Percentiles rank a stretch among this genome's conserved stretches.
phyloP scores from a whole-genome alignment of 805 yeast genomes.

The Lipomyces oligophaga region DNA sequence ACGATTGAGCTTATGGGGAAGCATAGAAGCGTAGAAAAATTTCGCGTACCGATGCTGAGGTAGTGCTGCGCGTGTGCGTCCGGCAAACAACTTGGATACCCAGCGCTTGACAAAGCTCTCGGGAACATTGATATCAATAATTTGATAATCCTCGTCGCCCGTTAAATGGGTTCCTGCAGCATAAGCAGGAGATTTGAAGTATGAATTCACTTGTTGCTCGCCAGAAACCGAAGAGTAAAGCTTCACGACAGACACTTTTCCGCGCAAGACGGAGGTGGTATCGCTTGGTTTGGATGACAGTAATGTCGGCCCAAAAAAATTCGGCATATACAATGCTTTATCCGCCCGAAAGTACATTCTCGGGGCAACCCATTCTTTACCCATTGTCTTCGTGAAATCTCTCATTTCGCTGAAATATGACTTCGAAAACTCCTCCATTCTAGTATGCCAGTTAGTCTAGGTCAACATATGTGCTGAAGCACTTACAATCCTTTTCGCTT shows the following conservation, averaged over 20 bases:
- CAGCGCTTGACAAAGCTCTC: conserved; percentile 68
- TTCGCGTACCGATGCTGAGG: conserved; percentile 51
- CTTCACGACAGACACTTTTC: conserved; percentile 60
- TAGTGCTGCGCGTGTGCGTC: conserved; percentile 44
- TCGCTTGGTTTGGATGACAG: conserved; percentile 32
- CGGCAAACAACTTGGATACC: conserved; percentile 52
- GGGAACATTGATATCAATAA: conserved; percentile 72
- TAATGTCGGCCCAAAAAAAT: conserved; percentile 59
- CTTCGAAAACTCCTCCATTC: conserved; percentile 42
- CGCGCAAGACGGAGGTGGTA: conserved; percentile 43
- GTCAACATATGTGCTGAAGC: neutral
- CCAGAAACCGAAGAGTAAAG: conserved; percentile 68
- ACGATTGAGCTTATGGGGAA: conserved; percentile 12
- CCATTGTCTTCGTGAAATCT: conserved; percentile 67
- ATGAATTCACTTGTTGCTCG: conserved; percentile 58
- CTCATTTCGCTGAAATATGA: conserved; percentile 62
- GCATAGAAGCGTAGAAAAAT: conserved; percentile 45
- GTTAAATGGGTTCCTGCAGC: conserved; percentile 36
- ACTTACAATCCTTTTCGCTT: conserved; percentile 53
- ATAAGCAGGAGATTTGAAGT: conserved; percentile 49
- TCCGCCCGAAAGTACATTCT: conserved; percentile 69
- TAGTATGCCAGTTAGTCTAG: neutral
- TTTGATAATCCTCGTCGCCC: conserved; percentile 50
- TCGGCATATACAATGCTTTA: conserved; percentile 77
- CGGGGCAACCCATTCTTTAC: conserved; percentile 82